Percentiles rank a stretch among this genome's conserved stretches.
These are phyloP conservation scores for Didymella exigua DNA, from an alignment of 2,329 filamentous ascomycete species.

Conservation along the genomic window DNA sequence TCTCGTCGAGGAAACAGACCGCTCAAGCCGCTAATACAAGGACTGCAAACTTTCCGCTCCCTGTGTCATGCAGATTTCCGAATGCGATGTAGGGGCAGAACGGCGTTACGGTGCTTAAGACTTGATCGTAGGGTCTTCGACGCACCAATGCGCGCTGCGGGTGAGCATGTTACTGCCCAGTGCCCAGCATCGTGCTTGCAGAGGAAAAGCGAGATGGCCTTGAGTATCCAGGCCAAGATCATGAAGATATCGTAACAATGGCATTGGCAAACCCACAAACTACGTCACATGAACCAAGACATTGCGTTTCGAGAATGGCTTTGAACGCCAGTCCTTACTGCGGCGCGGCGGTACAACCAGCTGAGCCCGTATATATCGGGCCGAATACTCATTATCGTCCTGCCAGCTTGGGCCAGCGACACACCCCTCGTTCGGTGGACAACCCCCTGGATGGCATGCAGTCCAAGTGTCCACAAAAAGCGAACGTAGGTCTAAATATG, in stretches of 20 bases:
- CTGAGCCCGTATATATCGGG: slow-evolving; percentile 36
- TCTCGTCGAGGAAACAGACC: slow-evolving; percentile 1
- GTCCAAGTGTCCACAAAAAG: slow-evolving; percentile 26
- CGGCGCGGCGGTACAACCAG: slow-evolving; percentile 32
- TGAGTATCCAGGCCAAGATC: background rate
- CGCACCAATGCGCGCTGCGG: slow-evolving; percentile 24
- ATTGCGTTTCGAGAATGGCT: slow-evolving; percentile 15
- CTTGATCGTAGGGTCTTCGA: slow-evolving; percentile 7
- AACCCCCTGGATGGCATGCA: slow-evolving; percentile 21
- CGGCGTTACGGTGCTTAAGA: slow-evolving; percentile 3
- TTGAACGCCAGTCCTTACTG: slow-evolving; percentile 27
- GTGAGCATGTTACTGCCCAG: slow-evolving; percentile 23
- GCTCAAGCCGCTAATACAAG: slow-evolving; percentile 6
- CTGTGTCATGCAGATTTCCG: slow-evolving; percentile 9
- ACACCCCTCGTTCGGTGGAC: slow-evolving; percentile 28
- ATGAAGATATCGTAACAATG: background rate
- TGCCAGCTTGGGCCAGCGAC: slow-evolving; percentile 34
- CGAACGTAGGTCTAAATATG: slow-evolving; percentile 24
- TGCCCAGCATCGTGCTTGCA: slow-evolving; percentile 8
- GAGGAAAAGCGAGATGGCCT: slow-evolving; percentile 7
- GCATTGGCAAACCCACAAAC: slow-evolving; percentile 21
- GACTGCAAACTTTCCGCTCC: slow-evolving; percentile 3
- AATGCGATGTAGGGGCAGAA: slow-evolving; percentile 4
- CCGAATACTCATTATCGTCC: slow-evolving; percentile 38
- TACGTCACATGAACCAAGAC: slow-evolving; percentile 31